Base-by-base conservation (phyloP, 2,329 filamentous ascomycete species). In the Tolypocladium ovalisporum region DNA sequence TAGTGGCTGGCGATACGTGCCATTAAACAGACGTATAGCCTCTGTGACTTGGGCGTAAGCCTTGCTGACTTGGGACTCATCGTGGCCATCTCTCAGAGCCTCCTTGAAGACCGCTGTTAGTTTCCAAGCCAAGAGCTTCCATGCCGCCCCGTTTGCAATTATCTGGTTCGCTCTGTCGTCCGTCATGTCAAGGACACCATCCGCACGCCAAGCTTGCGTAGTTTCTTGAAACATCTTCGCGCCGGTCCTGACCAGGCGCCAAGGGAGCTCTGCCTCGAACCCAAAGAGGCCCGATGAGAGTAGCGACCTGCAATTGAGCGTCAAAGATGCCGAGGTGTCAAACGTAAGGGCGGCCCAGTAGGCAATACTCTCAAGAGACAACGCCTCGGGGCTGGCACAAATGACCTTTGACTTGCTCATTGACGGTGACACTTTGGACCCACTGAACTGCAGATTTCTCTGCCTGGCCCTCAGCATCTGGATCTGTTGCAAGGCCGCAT, bases 321-420 rank as follows among this genome's bases (percentile, higher is more conserved):
- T 75, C 4, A 76, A 56, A 1, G 73, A 74, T 0, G 69, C 70
- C 0, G 72, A 75, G 0, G 73, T 76, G 40, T 76, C 73, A 35
- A 74, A 75, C 0, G 70, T 73, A 9, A 76, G 56, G 3, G 73
- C 73, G 0, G 71, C 71, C 73, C 73, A 76, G 57, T 75, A 75
- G 0, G 68, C 70, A 13, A 67, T 71, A 55, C 68, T 74, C 59
- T 76, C 73, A 1, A 69, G 64, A 7, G n/a, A 65, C 66, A 9
- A 76, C 66, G 44, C 65, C 27, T 65, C 61, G 2, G 67, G 64
- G 2, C 64, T 66, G 10, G 66, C 61, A 6, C 62, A 59, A 1
- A 65, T 63, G 1, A 63, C 57, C 19, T 61, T 61, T 1, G 59
- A 58, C 19, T 59, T 36, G 9, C 58, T 36, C 34, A 40, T 54